phyloP scores from a whole-genome alignment of 129 eudicot genomes.

The Tagetes patula region DNA sequence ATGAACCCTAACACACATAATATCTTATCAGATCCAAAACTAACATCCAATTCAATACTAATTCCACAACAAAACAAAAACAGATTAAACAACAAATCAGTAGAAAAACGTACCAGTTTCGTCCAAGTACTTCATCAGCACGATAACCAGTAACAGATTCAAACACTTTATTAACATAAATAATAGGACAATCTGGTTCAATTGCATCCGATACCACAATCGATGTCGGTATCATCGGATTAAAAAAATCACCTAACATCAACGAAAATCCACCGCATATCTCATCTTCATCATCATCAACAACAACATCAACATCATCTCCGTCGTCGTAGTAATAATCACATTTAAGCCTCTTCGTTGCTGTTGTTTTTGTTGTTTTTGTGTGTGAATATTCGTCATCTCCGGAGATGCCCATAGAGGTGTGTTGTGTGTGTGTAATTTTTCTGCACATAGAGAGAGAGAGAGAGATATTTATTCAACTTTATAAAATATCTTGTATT shows the following conservation, averaged over 20 bases:
- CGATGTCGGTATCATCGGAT: conserved; percentile 60
- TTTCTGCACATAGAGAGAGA: background rate
- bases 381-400: conserved; percentile 21
- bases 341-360: conserved; percentile 49
- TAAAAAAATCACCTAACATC: conserved; percentile 41
- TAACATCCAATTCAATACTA: background rate
- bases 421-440: background rate
- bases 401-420: conserved; percentile 35
- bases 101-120: conserved; percentile 60
- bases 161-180: conserved; percentile 77
- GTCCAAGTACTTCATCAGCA: conserved; percentile 86
- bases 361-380: background rate
- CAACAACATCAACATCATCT: background rate
- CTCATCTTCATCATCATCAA: conserved; percentile 32
- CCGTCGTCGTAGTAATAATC: conserved; percentile 24
- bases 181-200: conserved; percentile 78
- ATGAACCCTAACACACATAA: background rate
- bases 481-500: conserved; percentile 23
- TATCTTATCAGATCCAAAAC: conserved; percentile 5
- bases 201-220: conserved; percentile 86
- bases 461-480: conserved; percentile 34
- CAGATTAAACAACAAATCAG: background rate
- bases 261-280: conserved; percentile 26
- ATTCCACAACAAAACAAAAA: conserved; percentile 11
- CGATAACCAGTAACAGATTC: conserved; percentile 88